Evolutionary conservation across 306 rosid species (phyloP), one percentile per base, ranked within the genome.

Genomic region (Trifolium subterraneum): DNA sequence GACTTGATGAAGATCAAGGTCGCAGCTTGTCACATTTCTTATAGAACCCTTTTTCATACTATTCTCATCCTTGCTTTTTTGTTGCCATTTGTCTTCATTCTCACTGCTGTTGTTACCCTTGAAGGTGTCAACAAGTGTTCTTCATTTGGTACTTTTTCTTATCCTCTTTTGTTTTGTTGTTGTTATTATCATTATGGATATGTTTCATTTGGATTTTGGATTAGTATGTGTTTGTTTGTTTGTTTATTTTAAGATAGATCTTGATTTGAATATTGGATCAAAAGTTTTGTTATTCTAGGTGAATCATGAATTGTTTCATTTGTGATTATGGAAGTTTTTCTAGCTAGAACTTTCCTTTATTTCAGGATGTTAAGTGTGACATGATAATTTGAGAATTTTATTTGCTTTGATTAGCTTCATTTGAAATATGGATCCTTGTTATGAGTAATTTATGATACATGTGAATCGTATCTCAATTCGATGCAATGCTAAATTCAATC

Each of bases 71-170:
- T 95, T 45, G 99, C 98, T 58, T 95, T 95, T 84, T 84, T 95
- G 56, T 87, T 95, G 89, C 99, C 99, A 20, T 92, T 95, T 81
- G 96, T 92, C 80, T 95, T 95, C 93, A 95, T 95, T 86, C 99
- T 95, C 78, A 95, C 99, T 27, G 99, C 99, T 54, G 87, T 95
- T 75, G 96, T 95, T 82, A 95, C 99, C 84, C 99, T 95, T 68
- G 99, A 95, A 92, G 99, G 99, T 87, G 99, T 90, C 98, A 95
- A 95, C 93, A 95, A 95, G 91, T 95, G 99, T 83, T 92, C 99
- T 79, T 86, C 99, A 65, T 85, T 95, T 72, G 99, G 99, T 94
- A 91, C 90, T 81, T 81, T 44, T 39, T 39, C 2, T 19, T 5
- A 23, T 58, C 50, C 19, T 35, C 19, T 16, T 75, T 10, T 47